Conservation (phyloP, 768 basidiomycete species). For the Peribolospora baueri region DNA sequence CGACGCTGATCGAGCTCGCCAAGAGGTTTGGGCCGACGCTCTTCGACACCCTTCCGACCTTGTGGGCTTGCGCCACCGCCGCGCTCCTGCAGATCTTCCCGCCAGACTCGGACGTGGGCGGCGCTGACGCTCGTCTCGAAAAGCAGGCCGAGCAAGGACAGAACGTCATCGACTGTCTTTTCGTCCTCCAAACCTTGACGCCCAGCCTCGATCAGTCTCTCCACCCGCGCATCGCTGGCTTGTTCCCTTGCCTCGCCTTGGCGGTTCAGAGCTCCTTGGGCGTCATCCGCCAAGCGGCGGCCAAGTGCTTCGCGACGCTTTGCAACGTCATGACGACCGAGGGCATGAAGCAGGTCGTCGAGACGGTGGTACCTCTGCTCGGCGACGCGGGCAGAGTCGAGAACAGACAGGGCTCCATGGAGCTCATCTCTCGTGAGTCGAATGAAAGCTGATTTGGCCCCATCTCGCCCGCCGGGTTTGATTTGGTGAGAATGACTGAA, state of each 20-base stretch:
- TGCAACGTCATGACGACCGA: constrained; percentile 64
- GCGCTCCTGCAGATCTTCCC: constrained; percentile 43
- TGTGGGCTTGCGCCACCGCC: constrained; percentile 82
- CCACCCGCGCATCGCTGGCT: constrained; percentile 38
- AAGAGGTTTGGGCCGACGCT: constrained; percentile 45
- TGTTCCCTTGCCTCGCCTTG: constrained; percentile 50
- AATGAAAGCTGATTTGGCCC: neutral
- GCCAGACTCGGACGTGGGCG: constrained; percentile 26
- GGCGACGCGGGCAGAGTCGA: constrained; percentile 47
- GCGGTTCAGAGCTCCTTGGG: constrained; percentile 69
- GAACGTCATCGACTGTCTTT: constrained; percentile 75
- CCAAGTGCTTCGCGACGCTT: constrained; percentile 62
- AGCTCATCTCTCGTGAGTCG: constrained; percentile 66
- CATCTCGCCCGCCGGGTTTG: neutral
- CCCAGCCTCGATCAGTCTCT: constrained; percentile 48
- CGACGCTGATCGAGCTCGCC: constrained; percentile 60
- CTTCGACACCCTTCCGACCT: constrained; percentile 59
- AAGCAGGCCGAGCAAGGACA: constrained; percentile 42
- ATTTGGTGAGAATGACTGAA: neutral
- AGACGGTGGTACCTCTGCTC: constrained; percentile 52
- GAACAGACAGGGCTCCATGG: constrained; percentile 71
- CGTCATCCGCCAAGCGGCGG: constrained; percentile 68
- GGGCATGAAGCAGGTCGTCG: constrained; percentile 75
- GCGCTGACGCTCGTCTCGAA: constrained; percentile 41
- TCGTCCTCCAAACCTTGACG: constrained; percentile 58